A percentile compares a stretch with the other conserved stretches of the same genome.
These are phyloP conservation scores for Tetrahymena elliotti DNA, from an alignment of 73 alveolate species.

Conservation along the genomic window DNA sequence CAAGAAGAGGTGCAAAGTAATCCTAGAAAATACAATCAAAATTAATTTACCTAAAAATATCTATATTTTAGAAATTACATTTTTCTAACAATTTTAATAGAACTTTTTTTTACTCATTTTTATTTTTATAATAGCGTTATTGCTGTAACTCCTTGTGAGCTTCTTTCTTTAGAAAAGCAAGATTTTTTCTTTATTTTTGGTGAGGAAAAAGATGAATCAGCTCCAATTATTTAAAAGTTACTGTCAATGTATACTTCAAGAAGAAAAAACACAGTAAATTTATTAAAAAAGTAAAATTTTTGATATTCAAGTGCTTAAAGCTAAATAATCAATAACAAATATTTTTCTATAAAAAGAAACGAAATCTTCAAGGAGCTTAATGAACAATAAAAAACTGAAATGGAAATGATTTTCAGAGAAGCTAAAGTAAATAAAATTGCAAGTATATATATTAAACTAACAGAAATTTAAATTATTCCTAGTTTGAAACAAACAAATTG, in stretches of 20 bases:
- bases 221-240: neutral
- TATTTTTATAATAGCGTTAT: neutral
- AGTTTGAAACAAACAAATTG: neutral
- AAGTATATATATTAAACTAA: neutral
- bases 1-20: constrained; percentile 2
- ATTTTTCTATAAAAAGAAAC: no score
- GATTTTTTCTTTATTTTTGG: neutral
- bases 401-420: neutral
- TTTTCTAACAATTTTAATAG: neutral
- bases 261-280: neutral
- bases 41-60: neutral
- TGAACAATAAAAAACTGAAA: neutral
- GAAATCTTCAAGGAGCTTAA: neutral
- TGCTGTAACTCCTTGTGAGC: neutral
- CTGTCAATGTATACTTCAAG: neutral
- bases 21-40: neutral
- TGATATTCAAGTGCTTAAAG: neutral
- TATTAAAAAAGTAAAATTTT: neutral
- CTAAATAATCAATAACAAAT: no score
- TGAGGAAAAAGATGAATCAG: neutral
- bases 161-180: neutral
- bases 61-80: neutral
- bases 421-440: neutral
- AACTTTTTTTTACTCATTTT: neutral
- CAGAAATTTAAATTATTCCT: neutral